Conservation (phyloP, 1,284 basidiomycete species). For the Cystobasidium sp. region DNA sequence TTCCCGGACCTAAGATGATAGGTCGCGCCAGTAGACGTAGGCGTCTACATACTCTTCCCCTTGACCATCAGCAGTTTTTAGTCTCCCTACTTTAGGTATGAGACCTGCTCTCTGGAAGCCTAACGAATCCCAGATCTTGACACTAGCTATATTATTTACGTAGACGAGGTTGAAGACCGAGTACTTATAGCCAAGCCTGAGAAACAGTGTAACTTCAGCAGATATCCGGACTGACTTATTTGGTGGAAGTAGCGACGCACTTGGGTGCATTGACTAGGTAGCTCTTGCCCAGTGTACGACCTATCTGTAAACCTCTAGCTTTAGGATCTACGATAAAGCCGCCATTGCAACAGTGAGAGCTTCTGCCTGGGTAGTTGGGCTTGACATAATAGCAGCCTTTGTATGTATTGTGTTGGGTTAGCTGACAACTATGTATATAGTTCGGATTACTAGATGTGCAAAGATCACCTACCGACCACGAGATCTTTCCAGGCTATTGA, state of each 20-base stretch:
- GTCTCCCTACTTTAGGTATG: slow-evolving; percentile 81
- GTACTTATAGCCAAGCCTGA: slow-evolving; percentile 69
- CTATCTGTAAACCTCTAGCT: slow-evolving; percentile 71
- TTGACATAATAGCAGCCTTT: slow-evolving; percentile 73
- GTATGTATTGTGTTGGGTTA: slow-evolving; percentile 67
- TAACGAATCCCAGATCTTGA: slow-evolving; percentile 82
- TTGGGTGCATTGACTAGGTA: slow-evolving; percentile 81
- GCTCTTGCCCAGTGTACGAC: slow-evolving; percentile 73
- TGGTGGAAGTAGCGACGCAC: slow-evolving; percentile 38
- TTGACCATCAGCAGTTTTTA: slow-evolving; percentile 66
- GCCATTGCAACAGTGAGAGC: slow-evolving; percentile 71
- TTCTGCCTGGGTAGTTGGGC: slow-evolving; percentile 73
- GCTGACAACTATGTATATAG: background rate
- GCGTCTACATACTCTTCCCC: slow-evolving; percentile 86
- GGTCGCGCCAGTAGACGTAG: slow-evolving; percentile 64
- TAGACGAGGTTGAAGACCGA: slow-evolving; percentile 95
- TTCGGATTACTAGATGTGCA: background rate
- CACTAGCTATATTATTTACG: slow-evolving; percentile 73
- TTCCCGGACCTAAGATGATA: background rate
- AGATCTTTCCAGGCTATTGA: slow-evolving; percentile 32
- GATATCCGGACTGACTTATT: too few relatives aligned
- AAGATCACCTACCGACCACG: slow-evolving; percentile 20
- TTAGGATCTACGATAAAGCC: slow-evolving; percentile 76
- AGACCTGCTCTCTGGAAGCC: slow-evolving; percentile 80
- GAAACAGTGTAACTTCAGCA: background rate